Evolutionary conservation across 345 rosid species (phyloP), one percentile per base, ranked within the genome.

Genomic region (Eutrema yunnanense): DNA sequence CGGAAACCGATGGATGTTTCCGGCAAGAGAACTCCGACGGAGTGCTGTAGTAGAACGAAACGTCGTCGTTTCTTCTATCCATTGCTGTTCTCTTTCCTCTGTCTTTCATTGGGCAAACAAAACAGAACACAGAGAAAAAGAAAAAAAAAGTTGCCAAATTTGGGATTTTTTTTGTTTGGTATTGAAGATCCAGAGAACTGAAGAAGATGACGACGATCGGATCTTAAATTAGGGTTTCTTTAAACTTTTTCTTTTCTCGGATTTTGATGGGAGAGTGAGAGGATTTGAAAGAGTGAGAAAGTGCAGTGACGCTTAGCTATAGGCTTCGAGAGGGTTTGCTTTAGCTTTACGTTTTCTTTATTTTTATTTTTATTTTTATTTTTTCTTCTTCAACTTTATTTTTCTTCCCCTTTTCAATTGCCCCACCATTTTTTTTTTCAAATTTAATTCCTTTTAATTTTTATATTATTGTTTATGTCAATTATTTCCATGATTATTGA

Each of bases 11-110:
- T 8, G 98, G 99, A 79, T 95, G 99, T 68, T 87, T 88, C 86
- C 82, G 84, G 75, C 99, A 95, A 29, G 89, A 87, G 70, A 88
- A 77, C 36, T 85, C 96, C 0, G 87, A 85, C 0, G 90, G 81
- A 16, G 76, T 61, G 6, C 83, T 74, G 75, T 82, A 84, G 49
- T 72, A 73, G n/a, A 78, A 70, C 10, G 74, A 81, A 22, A 26
- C 72, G 64, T 79, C 64, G 41, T 74, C 85, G 55, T 72, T 77
- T 66, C 62, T 80, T 69, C 36, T 62, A 67, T 75, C 85, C 10
- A 78, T 72, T 74, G 83, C 90, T 79, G 89, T 87, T 29, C 82
- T 90, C 77, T 89, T 93, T 12, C 97, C 98, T 81, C 92, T 86
- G 62, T 90, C 96, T 83, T 79, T 89, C 97, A 90, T 93, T 44